Base-by-base conservation (phyloP, 345 rosid genomes). In the Anastatica hierochuntica region DNA sequence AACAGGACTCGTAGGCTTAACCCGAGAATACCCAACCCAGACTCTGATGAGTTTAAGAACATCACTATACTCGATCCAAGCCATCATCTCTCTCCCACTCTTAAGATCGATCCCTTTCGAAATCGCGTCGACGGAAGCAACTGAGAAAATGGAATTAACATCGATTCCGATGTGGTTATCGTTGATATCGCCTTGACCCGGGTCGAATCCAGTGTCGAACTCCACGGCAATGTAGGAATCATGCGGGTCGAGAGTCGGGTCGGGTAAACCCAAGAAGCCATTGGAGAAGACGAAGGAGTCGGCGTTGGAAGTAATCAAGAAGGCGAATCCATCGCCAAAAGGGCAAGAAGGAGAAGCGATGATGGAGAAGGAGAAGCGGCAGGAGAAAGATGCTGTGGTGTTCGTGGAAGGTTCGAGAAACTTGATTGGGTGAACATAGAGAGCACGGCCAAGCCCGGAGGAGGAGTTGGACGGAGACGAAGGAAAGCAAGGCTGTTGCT, bases 11-110 rank as follows among this genome's bases (percentile, higher is more conserved):
- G 33, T 39, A 19, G 90, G 96, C 74, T 76, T 79, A 27, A 63
- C 42, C 2, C 36, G 62, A 0, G 79, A 70, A 55, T 80, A 77
- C 23, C 84, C 75, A 16, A 74, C 63, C 94, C 90, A 87, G 1
- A 87, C 74, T 60, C 73, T 67, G 36, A 87, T 60, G 68, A 82
- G 52, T 56, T 87, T 79, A 37, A 68, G 49, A 14, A 64, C 59
- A 33, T 79, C 80, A 10, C 70, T 53, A 38, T 88, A 84, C 67
- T 88, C 90, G 27, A 88, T 80, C 96, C 96, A 88, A 9, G 77
- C 77, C 11, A 72, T 78, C 62, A 82, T 78, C 63, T 66, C 58
- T 56, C 56, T 78, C 40, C 80, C 80, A 34, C 80, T 69, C 37
- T 53, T 79, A 3, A 88, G 81, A 80, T 84, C 88, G 31, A 80